A percentile compares a stretch with the other conserved stretches of the same genome.
Evolutionary conservation across 2,329 filamentous ascomycete species (phyloP).

Genomic region (Trichoderma brevicompactum): DNA sequence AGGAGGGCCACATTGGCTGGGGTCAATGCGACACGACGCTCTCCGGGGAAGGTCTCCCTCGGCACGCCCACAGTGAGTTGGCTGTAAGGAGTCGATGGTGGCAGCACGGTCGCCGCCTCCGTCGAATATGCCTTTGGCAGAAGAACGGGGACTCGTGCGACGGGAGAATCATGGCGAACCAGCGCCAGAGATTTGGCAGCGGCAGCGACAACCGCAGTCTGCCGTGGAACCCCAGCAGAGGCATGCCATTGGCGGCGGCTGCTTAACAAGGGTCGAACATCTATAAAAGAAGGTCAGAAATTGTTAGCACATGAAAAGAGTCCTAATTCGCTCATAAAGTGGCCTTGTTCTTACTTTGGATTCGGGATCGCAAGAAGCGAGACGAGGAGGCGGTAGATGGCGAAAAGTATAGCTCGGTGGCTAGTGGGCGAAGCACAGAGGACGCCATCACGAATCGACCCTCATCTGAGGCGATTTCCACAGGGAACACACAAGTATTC

Average conservation of each 20-base stretch:
- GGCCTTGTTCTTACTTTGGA: constrained; percentile 33
- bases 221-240: constrained; percentile 39
- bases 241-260: constrained; percentile 47
- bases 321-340: not conserved
- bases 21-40: constrained; percentile 82
- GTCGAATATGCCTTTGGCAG: constrained; percentile 47
- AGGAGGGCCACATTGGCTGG: constrained; percentile 81
- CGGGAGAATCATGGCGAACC: constrained; percentile 47
- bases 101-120: constrained; percentile 35
- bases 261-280: constrained; percentile 33
- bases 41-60: constrained; percentile 75
- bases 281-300: constrained; percentile 23
- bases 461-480: constrained; percentile 38
- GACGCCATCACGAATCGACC: constrained; percentile 42
- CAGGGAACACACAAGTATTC: constrained; percentile 3
- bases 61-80: constrained; percentile 79
- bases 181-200: constrained; percentile 43
- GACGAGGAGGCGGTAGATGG: constrained; percentile 34
- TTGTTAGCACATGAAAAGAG: not conserved
- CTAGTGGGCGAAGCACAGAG: constrained; percentile 42
- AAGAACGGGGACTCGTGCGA: constrained; percentile 34
- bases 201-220: constrained; percentile 37
- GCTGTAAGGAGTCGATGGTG: constrained; percentile 65
- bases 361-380: constrained; percentile 35
- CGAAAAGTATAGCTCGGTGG: constrained; percentile 39